These are phyloP conservation scores for Gyromitra esculenta DNA, from an alignment of 2,329 filamentous ascomycete genomes.

Conservation along the genomic window DNA sequence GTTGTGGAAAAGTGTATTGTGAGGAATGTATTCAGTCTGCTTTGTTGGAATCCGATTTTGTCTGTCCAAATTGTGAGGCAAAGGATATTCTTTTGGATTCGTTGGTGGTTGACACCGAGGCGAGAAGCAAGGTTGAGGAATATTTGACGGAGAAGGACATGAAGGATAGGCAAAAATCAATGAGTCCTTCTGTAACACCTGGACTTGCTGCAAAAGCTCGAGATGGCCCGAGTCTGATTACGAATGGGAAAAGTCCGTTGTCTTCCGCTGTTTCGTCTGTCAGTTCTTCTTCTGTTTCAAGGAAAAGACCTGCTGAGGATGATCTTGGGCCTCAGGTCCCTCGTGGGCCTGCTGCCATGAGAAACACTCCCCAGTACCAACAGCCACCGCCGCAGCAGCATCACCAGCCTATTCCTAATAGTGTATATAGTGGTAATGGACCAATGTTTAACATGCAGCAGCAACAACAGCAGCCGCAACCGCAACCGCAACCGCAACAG, in stretches of 20 bases:
- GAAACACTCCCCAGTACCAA: slow-evolving; percentile 65
- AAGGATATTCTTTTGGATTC: slow-evolving; percentile 94
- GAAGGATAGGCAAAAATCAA: slow-evolving; percentile 59
- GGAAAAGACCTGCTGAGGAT: slow-evolving; percentile 86
- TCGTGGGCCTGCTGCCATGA: slow-evolving; percentile 67
- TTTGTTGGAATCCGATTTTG: slow-evolving; percentile 96
- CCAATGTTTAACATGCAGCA: slow-evolving; percentile 51
- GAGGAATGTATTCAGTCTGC: slow-evolving; percentile 99
- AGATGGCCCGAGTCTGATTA: slow-evolving; percentile 37
- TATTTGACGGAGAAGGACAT: slow-evolving; percentile 66
- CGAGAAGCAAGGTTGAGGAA: slow-evolving; percentile 78
- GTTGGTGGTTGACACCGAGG: slow-evolving; percentile 82
- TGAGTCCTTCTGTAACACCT: slow-evolving; percentile 55
- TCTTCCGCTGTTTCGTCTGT: slow-evolving; percentile 56
- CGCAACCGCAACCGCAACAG: slow-evolving; percentile 37
- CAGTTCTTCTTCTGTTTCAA: slow-evolving; percentile 63
- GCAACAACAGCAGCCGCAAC: slow-evolving; percentile 27
- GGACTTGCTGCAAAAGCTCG: slow-evolving; percentile 49
- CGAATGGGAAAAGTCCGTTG: slow-evolving; percentile 48
- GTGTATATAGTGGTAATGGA: slow-evolving; percentile 47
- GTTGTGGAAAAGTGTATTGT: slow-evolving; percentile 98
- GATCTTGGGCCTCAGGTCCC: slow-evolving; percentile 64
- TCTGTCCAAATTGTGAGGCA: slow-evolving; percentile 89
- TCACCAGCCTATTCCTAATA: slow-evolving; percentile 46
- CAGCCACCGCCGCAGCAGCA: slow-evolving; percentile 59